These are phyloP conservation scores for Erythrobasidium hasegawianum DNA, from an alignment of 1,284 basidiomycete species.

Conservation along the genomic window DNA sequence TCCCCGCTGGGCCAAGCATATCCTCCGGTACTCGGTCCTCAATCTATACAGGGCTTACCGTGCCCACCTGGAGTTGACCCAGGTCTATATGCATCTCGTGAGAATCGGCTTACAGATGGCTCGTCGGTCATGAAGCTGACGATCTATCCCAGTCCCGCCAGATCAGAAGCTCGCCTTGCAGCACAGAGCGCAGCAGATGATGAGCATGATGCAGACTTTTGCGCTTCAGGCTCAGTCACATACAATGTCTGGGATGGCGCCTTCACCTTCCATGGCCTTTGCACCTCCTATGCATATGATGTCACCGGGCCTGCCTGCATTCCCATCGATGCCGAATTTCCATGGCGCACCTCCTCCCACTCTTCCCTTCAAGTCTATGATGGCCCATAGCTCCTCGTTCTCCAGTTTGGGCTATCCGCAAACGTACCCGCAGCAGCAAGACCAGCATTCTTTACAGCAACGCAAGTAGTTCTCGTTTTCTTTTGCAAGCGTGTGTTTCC, in stretches of 20 bases:
- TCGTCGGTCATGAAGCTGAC: too few relatives aligned
- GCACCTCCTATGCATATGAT: conserved; percentile 9
- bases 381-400: too few relatives aligned
- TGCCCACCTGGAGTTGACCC: conserved; percentile 27
- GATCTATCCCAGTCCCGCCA: conserved; percentile 23
- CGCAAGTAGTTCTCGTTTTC: too few relatives aligned
- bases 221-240: conserved; percentile 22
- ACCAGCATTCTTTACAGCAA: too few relatives aligned
- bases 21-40: conserved; percentile 6
- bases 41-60: conserved; percentile 14
- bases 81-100: conserved; percentile 26
- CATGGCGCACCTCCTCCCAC: too few relatives aligned
- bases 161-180: conserved; percentile 31
- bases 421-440: too few relatives aligned
- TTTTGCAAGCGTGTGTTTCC: too few relatives aligned
- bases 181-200: conserved; percentile 18
- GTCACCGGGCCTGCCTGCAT: neutral
- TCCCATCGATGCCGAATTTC: neutral
- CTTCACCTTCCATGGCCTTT: neutral
- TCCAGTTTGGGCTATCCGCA: too few relatives aligned
- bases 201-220: conserved; percentile 29
- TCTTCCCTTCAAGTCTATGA: too few relatives aligned
- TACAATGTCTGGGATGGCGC: neutral
- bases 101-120: too few relatives aligned
- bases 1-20: neutral